phyloP scores from a whole-genome alignment of 345 rosid species.

The Erysimum cheiranthoides region DNA sequence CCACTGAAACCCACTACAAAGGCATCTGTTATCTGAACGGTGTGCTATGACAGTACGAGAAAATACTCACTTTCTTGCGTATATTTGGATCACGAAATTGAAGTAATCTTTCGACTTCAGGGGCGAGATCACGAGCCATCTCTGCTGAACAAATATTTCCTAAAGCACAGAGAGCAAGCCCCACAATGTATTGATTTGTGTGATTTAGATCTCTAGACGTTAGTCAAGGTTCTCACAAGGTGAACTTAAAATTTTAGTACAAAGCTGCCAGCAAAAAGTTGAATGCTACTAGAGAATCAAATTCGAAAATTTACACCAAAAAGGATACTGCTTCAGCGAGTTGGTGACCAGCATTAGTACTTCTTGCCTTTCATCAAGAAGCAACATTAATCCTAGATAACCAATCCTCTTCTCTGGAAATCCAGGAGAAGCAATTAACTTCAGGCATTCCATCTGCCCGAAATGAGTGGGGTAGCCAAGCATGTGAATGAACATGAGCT shows the following conservation, averaged over 20 bases:
- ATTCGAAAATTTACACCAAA: conserved; percentile 20
- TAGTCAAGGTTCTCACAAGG: conserved; percentile 63
- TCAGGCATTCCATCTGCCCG: conserved; percentile 97
- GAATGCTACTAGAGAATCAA: conserved; percentile 12
- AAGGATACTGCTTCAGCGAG: conserved; percentile 98
- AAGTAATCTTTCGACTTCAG: conserved; percentile 94
- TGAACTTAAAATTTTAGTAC: not conserved
- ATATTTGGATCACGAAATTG: conserved; percentile 96
- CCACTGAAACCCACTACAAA: conserved; percentile 5
- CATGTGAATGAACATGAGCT: conserved; percentile 99
- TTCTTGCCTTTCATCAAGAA: conserved; percentile 99
- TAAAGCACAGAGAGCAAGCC: conserved; percentile 99
- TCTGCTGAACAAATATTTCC: conserved; percentile 98
- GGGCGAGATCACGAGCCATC: conserved; percentile 99
- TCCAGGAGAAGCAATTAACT: conserved; percentile 89
- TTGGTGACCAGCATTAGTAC: conserved; percentile 97
- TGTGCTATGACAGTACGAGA: conserved; percentile 9
- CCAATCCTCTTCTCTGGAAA: conserved; percentile 99
- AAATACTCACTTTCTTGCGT: conserved; percentile 81
- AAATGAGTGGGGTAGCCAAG: conserved; percentile 99
- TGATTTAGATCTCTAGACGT: conserved; percentile 85
- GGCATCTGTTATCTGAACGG: not conserved
- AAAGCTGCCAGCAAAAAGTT: not conserved
- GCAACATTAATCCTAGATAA: conserved; percentile 92
- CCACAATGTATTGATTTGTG: conserved; percentile 90